These are phyloP conservation scores for Diaporthe citriasiana DNA, from an alignment of 2,329 filamentous ascomycete genomes.

Conservation along the genomic window DNA sequence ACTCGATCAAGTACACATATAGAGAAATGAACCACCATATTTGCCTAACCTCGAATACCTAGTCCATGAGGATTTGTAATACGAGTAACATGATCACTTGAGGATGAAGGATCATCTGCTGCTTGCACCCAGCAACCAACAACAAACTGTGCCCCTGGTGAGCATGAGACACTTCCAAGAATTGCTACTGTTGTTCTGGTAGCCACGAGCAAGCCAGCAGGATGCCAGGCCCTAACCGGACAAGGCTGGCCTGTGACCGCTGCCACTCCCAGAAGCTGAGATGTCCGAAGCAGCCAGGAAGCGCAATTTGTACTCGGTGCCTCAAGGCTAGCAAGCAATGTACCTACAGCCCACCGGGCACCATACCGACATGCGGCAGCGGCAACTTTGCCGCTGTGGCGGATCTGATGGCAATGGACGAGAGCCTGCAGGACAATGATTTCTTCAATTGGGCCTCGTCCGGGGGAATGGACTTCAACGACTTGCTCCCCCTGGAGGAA, in stretches of 20 bases:
- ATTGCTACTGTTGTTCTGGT: not conserved
- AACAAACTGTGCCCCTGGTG: not conserved
- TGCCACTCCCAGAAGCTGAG: slow-evolving; percentile 63
- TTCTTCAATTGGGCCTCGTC: slow-evolving; percentile 28
- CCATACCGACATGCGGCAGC: slow-evolving; percentile 43
- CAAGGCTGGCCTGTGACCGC: slow-evolving; percentile 57
- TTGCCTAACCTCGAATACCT: too few species aligned
- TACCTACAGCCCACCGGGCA: slow-evolving; percentile 57
- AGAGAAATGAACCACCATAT: too few species aligned
- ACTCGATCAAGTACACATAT: too few species aligned
- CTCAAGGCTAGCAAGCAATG: slow-evolving; percentile 57
- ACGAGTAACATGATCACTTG: not conserved
- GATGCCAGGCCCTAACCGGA: slow-evolving; percentile 41
- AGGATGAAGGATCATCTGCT: slow-evolving; percentile 12
- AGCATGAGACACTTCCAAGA: not conserved
- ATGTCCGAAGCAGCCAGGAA: slow-evolving; percentile 57
- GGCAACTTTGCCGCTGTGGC: slow-evolving; percentile 8
- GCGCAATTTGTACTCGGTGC: slow-evolving; percentile 57
- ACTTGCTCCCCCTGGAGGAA: not conserved
- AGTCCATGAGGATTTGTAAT: not conserved
- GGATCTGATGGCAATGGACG: not conserved
- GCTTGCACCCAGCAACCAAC: not conserved
- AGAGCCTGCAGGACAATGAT: not conserved
- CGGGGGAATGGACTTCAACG: slow-evolving; percentile 30
- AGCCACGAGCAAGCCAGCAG: not conserved